Percentiles rank a stretch among this genome's conserved stretches.
Conservation (phyloP, 352 stramenopile species). For the Globisporangium iwayamae region DNA sequence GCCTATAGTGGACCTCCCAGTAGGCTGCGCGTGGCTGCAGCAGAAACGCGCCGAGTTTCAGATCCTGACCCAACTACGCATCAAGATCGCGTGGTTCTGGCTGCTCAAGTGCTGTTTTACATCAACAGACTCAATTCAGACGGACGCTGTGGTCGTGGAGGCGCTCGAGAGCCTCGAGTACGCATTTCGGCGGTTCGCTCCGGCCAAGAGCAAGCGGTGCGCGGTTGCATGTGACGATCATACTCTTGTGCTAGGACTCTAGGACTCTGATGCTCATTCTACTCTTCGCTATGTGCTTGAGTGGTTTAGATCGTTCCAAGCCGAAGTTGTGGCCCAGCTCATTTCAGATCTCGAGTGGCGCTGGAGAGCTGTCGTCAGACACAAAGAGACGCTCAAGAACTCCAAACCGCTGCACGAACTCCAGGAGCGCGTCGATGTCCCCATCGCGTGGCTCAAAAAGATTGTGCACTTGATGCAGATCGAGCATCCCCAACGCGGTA, state of each 20-base stretch:
- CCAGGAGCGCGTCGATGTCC: constrained; percentile 9
- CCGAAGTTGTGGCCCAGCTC: constrained; percentile 46
- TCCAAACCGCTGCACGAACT: not conserved
- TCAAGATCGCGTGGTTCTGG: constrained; percentile 63
- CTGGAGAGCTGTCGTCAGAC: not conserved
- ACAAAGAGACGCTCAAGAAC: not conserved
- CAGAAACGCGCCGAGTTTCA: constrained; percentile 36
- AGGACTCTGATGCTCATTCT: not conserved
- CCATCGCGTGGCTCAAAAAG: constrained; percentile 46
- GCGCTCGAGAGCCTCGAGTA: constrained; percentile 62
- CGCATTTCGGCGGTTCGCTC: constrained; percentile 49
- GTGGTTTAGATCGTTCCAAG: constrained; percentile 38
- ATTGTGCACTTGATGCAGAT: constrained; percentile 52
- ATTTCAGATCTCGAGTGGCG: constrained; percentile 56
- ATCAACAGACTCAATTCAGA: not conserved
- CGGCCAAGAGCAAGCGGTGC: constrained; percentile 34
- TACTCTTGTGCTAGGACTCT: not conserved
- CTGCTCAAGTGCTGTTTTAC: constrained; percentile 26
- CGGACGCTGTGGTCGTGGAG: constrained; percentile 13
- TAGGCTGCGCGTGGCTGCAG: constrained; percentile 37
- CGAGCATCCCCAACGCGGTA: constrained; percentile 17
- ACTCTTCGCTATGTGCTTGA: not conserved
- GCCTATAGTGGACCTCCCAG: constrained; percentile 9
- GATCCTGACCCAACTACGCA: constrained; percentile 23
- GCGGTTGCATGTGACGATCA: not conserved